These are phyloP conservation scores for Scytalidium lignicola DNA, from an alignment of 2,329 filamentous ascomycete genomes.

Conservation along the genomic window DNA sequence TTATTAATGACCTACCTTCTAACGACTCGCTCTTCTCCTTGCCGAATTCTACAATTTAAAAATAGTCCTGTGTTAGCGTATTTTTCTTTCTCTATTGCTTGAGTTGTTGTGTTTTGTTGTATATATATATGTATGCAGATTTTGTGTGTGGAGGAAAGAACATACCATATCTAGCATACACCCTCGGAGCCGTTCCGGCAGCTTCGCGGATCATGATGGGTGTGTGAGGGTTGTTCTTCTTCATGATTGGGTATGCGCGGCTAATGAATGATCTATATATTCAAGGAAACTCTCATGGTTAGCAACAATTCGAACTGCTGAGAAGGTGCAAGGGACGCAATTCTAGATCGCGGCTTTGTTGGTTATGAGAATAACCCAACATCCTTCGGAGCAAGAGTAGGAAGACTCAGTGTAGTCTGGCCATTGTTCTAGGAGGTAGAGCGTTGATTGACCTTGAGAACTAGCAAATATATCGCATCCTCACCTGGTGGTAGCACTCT, in stretches of 20 bases:
- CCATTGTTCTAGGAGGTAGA: no score
- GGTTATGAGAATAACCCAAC: no score
- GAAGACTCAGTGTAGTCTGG: no score
- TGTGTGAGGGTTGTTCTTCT: slow-evolving; percentile 93
- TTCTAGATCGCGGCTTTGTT: no score
- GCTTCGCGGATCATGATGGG: slow-evolving; percentile 96
- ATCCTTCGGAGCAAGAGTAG: no score
- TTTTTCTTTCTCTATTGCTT: no score
- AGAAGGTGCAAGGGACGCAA: slow-evolving; percentile 1
- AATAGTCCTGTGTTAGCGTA: slow-evolving; percentile 1
- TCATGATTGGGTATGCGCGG: slow-evolving; percentile 94
- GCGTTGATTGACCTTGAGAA: neutral
- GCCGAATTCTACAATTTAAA: slow-evolving; percentile 49
- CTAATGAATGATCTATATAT: slow-evolving; percentile 74
- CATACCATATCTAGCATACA: slow-evolving; percentile 91
- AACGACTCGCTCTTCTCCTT: slow-evolving; percentile 62
- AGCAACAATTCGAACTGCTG: neutral
- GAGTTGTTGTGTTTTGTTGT: no score
- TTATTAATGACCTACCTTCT: slow-evolving; percentile 48
- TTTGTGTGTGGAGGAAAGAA: slow-evolving; percentile 11
- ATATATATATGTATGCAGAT: neutral
- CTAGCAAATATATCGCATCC: slow-evolving; percentile 24
- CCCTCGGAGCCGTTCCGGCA: slow-evolving; percentile 71
- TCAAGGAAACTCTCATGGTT: slow-evolving; percentile 9
- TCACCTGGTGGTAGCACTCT: slow-evolving; percentile 84